phyloP scores from a whole-genome alignment of 306 rosid genomes.

The Quercus suber region DNA sequence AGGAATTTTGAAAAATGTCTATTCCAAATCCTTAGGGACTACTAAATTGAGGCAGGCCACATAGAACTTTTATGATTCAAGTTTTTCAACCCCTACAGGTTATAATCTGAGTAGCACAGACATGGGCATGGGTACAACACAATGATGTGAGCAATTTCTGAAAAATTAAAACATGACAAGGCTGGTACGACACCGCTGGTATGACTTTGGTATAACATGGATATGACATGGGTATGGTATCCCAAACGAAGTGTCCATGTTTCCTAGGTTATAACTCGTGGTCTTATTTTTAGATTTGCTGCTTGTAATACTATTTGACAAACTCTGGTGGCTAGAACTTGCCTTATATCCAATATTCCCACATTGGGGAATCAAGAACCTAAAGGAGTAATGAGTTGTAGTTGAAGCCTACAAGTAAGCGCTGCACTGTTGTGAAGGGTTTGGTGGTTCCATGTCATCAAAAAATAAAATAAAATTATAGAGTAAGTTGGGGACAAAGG shows the following conservation, averaged over 20 bases:
- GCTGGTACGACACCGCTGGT: too few relatives aligned
- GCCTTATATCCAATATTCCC: neutral
- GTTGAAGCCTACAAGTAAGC: neutral
- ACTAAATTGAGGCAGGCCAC: neutral
- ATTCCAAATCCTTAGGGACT: neutral
- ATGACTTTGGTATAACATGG: too few relatives aligned
- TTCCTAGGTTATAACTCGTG: too few relatives aligned
- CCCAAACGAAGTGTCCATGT: too few relatives aligned
- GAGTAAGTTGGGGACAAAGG: too few relatives aligned
- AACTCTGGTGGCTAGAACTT: neutral
- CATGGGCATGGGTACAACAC: too few relatives aligned
- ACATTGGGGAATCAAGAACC: neutral
- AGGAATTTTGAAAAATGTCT: neutral
- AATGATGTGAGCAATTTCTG: too few relatives aligned
- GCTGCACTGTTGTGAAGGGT: neutral
- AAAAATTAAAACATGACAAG: too few relatives aligned
- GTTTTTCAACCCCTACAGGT: neutral
- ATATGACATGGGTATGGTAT: too few relatives aligned
- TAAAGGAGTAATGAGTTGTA: neutral
- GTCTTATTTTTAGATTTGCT: neutral
- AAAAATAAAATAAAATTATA: too few relatives aligned
- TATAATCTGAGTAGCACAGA: too few relatives aligned
- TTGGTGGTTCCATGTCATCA: neutral
- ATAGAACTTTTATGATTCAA: neutral
- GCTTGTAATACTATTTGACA: neutral